phyloP scores from a whole-genome alignment of 345 rosid genomes.

The Lumnitzera racemosa region DNA sequence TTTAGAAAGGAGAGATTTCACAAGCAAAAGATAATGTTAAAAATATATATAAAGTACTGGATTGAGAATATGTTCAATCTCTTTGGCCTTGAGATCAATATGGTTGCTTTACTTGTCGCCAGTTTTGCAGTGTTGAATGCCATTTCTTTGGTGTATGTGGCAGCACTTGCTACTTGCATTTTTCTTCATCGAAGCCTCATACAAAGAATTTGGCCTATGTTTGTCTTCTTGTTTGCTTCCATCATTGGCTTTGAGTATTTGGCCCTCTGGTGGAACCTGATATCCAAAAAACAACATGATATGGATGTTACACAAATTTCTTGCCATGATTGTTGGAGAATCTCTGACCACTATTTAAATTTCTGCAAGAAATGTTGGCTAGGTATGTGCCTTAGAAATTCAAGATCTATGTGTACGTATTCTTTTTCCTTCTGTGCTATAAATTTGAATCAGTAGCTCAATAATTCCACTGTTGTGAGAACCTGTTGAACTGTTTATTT shows the following conservation, averaged over 20 bases:
- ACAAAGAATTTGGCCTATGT: slow-evolving; percentile 31
- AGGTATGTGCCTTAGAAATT: slow-evolving; percentile 17
- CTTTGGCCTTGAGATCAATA: slow-evolving; percentile 41
- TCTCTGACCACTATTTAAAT: slow-evolving; percentile 21
- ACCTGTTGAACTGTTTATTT: neutral
- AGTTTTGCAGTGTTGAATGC: slow-evolving; percentile 41
- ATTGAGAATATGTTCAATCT: slow-evolving; percentile 34
- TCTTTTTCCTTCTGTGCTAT: neutral
- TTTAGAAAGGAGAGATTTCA: slow-evolving; percentile 33
- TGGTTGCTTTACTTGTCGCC: slow-evolving; percentile 37
- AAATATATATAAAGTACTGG: slow-evolving; percentile 25
- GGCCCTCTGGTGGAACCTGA: slow-evolving; percentile 27
- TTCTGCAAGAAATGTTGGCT: slow-evolving; percentile 41
- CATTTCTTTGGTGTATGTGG: slow-evolving; percentile 32
- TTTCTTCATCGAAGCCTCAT: slow-evolving; percentile 20
- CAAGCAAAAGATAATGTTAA: slow-evolving; percentile 26
- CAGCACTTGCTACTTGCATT: slow-evolving; percentile 34
- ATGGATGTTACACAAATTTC: slow-evolving; percentile 11
- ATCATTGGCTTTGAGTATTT: slow-evolving; percentile 28
- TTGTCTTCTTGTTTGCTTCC: slow-evolving; percentile 28
- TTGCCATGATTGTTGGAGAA: slow-evolving; percentile 40
- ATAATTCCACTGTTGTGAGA: neutral
- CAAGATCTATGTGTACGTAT: no score
- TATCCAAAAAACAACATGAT: slow-evolving; percentile 8
- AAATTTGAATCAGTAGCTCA: neutral